Percentiles rank a stretch among this genome's conserved stretches.
phyloP scores from a whole-genome alignment of 1,284 basidiomycete species.

The Trichosporon sp. region DNA sequence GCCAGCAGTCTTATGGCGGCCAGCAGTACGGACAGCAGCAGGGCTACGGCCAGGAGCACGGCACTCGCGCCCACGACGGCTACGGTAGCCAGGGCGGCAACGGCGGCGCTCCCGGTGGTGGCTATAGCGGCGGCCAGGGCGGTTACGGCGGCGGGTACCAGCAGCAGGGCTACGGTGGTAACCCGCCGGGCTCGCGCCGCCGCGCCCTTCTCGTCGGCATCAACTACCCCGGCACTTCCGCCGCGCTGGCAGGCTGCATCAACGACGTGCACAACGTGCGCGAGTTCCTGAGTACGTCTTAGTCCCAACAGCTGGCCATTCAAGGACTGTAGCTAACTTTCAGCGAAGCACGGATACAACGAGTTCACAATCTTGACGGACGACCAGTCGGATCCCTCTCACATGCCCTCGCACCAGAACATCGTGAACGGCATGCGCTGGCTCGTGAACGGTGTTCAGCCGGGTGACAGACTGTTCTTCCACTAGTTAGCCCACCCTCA shows the following conservation, averaged over 20 bases:
- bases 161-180: background rate
- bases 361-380: slow-evolving; percentile 91
- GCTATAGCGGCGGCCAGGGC: background rate
- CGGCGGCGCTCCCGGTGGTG: background rate
- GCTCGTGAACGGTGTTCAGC: slow-evolving; percentile 75
- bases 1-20: slow-evolving; percentile 4
- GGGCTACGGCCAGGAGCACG: slow-evolving; percentile 8
- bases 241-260: slow-evolving; percentile 76
- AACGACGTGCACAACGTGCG: slow-evolving; percentile 82
- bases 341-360: slow-evolving; percentile 67
- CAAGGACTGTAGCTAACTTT: background rate
- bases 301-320: background rate
- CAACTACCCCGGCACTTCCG: slow-evolving; percentile 72
- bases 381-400: slow-evolving; percentile 65
- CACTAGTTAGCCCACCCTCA: slow-evolving; percentile 59
- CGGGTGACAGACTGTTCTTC: slow-evolving; percentile 89
- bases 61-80: background rate
- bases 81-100: background rate
- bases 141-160: background rate
- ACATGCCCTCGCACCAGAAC: slow-evolving; percentile 74
- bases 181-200: slow-evolving; percentile 10
- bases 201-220: slow-evolving; percentile 53
- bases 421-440: slow-evolving; percentile 87
- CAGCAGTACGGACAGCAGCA: background rate
- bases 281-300: slow-evolving; percentile 62